These are phyloP conservation scores for Apiotrichum montevideense DNA, from an alignment of 1,284 basidiomycete genomes.

Conservation along the genomic window DNA sequence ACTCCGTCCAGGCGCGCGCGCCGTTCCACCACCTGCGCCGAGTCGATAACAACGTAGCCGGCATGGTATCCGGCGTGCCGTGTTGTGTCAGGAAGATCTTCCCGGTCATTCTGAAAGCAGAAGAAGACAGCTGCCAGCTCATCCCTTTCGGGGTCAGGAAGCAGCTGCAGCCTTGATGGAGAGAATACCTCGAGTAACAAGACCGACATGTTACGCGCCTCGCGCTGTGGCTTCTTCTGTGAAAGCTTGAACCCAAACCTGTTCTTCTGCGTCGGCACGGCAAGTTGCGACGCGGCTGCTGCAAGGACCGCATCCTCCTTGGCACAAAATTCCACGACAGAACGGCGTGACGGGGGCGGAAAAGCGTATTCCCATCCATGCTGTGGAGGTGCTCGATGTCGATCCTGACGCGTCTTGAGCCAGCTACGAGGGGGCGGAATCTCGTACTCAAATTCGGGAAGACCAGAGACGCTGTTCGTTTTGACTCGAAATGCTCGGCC, in stretches of 20 bases:
- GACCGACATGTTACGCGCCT: slow-evolving; percentile 70
- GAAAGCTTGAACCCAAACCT: slow-evolving; percentile 62
- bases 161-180: slow-evolving; percentile 50
- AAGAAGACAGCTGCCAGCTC: slow-evolving; percentile 67
- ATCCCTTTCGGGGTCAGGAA: slow-evolving; percentile 68
- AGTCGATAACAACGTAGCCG: slow-evolving; percentile 59
- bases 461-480: slow-evolving; percentile 41
- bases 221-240: slow-evolving; percentile 53
- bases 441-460: slow-evolving; percentile 33
- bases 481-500: slow-evolving; percentile 69
- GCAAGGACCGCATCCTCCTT: slow-evolving; percentile 25
- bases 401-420: slow-evolving; percentile 25
- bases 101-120: slow-evolving; percentile 57
- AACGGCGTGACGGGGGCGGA: slow-evolving; percentile 54
- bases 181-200: slow-evolving; percentile 76
- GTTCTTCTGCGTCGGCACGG: slow-evolving; percentile 68
- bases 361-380: slow-evolving; percentile 72
- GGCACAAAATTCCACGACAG: slow-evolving; percentile 53
- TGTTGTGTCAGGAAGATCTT: slow-evolving; percentile 47
- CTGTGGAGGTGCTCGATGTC: neutral
- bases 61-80: slow-evolving; percentile 47
- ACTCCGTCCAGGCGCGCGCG: slow-evolving; percentile 44
- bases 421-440: slow-evolving; percentile 16
- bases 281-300: slow-evolving; percentile 53
- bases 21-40: slow-evolving; percentile 19